These are phyloP conservation scores for Pseudofabraea citricarpa DNA, from an alignment of 2,329 filamentous ascomycete genomes.

Conservation along the genomic window DNA sequence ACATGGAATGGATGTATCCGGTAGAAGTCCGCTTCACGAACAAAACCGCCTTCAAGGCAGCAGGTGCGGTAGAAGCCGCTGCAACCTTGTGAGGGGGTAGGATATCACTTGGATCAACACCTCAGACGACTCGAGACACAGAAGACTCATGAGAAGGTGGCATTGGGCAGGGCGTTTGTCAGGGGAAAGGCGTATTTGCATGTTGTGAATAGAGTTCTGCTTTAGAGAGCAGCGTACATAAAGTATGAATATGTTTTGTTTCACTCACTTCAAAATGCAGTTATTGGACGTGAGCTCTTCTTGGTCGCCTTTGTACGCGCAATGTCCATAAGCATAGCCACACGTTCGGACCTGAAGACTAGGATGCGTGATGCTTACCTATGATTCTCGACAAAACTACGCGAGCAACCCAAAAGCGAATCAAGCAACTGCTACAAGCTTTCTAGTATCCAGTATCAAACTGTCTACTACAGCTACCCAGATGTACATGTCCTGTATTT, in stretches of 20 bases:
- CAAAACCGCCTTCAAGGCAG: constrained; percentile 57
- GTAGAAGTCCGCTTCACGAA: constrained; percentile 67
- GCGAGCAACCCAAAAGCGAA: too few species aligned
- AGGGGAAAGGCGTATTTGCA: not conserved
- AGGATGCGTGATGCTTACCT: too few species aligned
- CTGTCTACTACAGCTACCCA: too few species aligned
- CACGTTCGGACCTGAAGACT: too few species aligned
- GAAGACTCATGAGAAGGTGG: not conserved
- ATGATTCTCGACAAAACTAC: too few species aligned
- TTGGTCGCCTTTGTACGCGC: too few species aligned
- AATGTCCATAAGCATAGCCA: too few species aligned
- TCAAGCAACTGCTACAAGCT: too few species aligned
- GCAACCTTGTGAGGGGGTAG: constrained; percentile 20
- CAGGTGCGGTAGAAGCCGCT: constrained; percentile 58
- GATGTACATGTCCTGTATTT: too few species aligned
- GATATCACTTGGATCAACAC: not conserved
- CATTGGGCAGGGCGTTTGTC: constrained; percentile 1
- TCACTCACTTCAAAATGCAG: too few species aligned
- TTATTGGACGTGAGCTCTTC: too few species aligned
- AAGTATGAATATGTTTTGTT: too few species aligned
- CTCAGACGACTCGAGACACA: not conserved
- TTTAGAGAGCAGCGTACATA: constrained; percentile 1
- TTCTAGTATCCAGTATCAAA: not conserved
- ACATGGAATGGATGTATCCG: constrained; percentile 91
- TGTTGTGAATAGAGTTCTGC: not conserved